phyloP scores from a whole-genome alignment of 106 monocot species.

The Dioscorea alata region DNA sequence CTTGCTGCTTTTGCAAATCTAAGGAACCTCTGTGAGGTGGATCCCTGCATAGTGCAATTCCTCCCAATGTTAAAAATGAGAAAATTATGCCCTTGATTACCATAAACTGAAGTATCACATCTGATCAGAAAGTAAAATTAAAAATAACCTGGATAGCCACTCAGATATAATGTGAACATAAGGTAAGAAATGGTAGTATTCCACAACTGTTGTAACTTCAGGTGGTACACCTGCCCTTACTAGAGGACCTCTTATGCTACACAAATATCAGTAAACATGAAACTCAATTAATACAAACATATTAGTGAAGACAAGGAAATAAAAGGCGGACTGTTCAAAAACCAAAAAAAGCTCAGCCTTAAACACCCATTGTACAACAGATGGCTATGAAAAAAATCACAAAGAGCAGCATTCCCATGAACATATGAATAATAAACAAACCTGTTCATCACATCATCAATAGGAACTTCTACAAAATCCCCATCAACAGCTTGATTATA shows the following conservation, averaged over 20 bases:
- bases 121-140: neutral
- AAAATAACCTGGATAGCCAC: slow-evolving; percentile 26
- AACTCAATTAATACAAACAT: neutral
- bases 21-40: slow-evolving; percentile 6
- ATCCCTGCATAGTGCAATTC: slow-evolving; percentile 22
- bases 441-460: slow-evolving; percentile 45
- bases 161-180: slow-evolving; percentile 37
- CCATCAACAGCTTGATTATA: slow-evolving; percentile 16
- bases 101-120: neutral
- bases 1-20: neutral
- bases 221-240: slow-evolving; percentile 8
- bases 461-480: slow-evolving; percentile 21
- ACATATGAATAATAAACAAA: slow-evolving; percentile 4
- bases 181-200: slow-evolving; percentile 37
- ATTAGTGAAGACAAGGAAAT: neutral
- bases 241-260: slow-evolving; percentile 41
- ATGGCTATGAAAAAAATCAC: neutral
- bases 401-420: neutral
- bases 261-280: neutral
- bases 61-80: neutral
- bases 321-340: neutral
- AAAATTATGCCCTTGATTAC: neutral
- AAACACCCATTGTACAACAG: neutral
- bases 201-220: slow-evolving; percentile 29
- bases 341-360: neutral